A percentile compares a stretch with the other conserved stretches of the same genome.
Evolutionary conservation across 805 yeast species (phyloP).

Genomic region (Ogataea populi-albae): DNA sequence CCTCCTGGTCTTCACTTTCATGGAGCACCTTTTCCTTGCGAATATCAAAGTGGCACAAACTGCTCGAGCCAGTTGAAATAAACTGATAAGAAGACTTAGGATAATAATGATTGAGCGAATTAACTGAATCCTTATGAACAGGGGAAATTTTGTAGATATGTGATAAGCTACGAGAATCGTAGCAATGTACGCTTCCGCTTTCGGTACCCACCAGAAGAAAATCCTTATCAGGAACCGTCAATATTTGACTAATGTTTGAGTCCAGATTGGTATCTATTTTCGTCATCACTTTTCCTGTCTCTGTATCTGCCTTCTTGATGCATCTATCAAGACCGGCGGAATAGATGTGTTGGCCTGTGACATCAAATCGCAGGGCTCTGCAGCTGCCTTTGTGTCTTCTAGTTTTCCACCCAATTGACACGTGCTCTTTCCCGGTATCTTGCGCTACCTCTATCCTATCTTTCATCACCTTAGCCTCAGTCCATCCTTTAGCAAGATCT

Average conservation of each 20-base stretch:
- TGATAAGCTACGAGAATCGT: constrained; percentile 53
- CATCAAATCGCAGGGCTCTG: constrained; percentile 65
- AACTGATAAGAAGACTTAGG: constrained; percentile 75
- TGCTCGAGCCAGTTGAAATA: constrained; percentile 78
- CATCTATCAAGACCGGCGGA: constrained; percentile 80
- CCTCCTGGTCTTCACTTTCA: constrained; percentile 87
- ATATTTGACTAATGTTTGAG: constrained; percentile 38
- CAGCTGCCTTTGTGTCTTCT: constrained; percentile 89
- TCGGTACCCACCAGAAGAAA: constrained; percentile 65
- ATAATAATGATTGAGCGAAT: constrained; percentile 67
- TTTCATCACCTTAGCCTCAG: constrained; percentile 25
- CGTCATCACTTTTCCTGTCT: constrained; percentile 71
- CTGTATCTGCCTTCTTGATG: constrained; percentile 67
- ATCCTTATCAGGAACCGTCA: constrained; percentile 45
- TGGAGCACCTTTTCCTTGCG: constrained; percentile 56
- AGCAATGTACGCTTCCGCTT: constrained; percentile 60
- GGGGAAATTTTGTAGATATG: constrained; percentile 45
- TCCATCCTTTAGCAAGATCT: constrained; percentile 18
- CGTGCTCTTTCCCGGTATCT: constrained; percentile 28
- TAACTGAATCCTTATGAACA: constrained; percentile 77
- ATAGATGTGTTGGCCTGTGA: constrained; percentile 55
- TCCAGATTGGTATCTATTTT: constrained; percentile 35
- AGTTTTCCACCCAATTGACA: constrained; percentile 67
- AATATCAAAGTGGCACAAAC: constrained; percentile 73
- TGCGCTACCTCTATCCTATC: constrained; percentile 32